Evolutionary conservation across 441 rosid genomes (phyloP), one percentile per base, ranked within the genome.

Genomic region (Erodium texanum): DNA sequence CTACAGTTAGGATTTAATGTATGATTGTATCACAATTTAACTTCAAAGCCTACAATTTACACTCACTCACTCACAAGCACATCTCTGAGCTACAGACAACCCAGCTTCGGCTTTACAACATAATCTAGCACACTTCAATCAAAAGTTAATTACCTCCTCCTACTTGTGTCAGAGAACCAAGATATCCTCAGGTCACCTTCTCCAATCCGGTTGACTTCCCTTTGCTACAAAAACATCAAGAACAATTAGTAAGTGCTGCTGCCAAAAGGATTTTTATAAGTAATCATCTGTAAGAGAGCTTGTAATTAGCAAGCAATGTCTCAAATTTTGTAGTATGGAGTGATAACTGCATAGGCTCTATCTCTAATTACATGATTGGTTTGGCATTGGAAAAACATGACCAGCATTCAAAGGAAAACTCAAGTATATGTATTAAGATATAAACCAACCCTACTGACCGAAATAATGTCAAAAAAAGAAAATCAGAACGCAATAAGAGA

Each of bases 151-250:
- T 14, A 67, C 43, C 71, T n/a, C n/a, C n/a, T n/a, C n/a, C n/a
- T n/a, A n/a, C n/a, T n/a, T n/a, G n/a, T n/a, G n/a, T n/a, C n/a
- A n/a, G n/a, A n/a, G n/a, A n/a, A n/a, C n/a, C n/a, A n/a, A n/a
- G n/a, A n/a, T n/a, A n/a, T n/a, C 52, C 27, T 62, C 43, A 56
- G 6, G 64, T 86, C 81, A 93, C 76, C 96, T 87, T 78, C 77
- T 86, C 82, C 94, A 85, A 74, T 89, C 96, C 23, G 72, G 85
- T 8, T 78, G 87, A 23, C 76, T 71, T 43, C 80, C 80, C 81
- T 84, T 90, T 22, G 72, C 98, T 93, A 93, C 79, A 80, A 82
- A 81, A 77, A 16, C 58, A 70, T 68, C 54, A 77, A 68, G 62
- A 32, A 20, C 4, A 12, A 15, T 18, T 14, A 15, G 29, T 38